Conservation (phyloP, 2,329 filamentous ascomycete genomes). For the Amphichorda felina region DNA sequence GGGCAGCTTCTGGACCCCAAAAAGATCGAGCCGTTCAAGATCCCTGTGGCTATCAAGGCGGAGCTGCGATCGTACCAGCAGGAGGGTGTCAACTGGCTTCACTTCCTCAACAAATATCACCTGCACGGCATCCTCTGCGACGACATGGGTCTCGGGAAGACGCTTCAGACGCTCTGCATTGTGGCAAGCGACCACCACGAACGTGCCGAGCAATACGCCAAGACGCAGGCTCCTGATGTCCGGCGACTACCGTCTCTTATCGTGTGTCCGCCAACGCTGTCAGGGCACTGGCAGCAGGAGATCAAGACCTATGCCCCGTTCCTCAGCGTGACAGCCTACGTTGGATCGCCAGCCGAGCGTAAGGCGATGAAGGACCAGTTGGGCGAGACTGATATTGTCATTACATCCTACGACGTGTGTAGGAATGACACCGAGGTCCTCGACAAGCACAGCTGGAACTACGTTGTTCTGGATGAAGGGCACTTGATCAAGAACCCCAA, state of each 20-base stretch:
- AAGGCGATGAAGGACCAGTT: conserved; percentile 58
- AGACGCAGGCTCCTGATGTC: conserved; percentile 66
- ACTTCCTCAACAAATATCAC: conserved; percentile 96
- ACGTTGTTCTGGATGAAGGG: conserved; percentile 91
- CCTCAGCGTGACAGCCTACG: conserved; percentile 78
- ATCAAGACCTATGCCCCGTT: conserved; percentile 94
- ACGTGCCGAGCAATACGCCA: conserved; percentile 79
- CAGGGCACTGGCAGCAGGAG: conserved; percentile 97
- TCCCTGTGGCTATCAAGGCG: conserved; percentile 94
- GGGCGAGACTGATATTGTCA: conserved; percentile 75
- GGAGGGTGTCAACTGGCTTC: conserved; percentile 96
- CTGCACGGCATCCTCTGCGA: conserved; percentile 97
- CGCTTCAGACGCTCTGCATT: conserved; percentile 92
- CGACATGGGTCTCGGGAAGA: conserved; percentile 98
- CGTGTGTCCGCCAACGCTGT: conserved; percentile 89
- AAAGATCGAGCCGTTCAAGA: conserved; percentile 88
- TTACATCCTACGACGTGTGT: conserved; percentile 97
- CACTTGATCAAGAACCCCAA: conserved; percentile 98
- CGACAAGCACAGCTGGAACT: conserved; percentile 83
- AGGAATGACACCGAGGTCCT: conserved; percentile 88
- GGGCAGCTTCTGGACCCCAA: conserved; percentile 91
- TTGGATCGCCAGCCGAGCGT: conserved; percentile 76
- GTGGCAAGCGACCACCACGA: conserved; percentile 95
- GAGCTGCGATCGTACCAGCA: conserved; percentile 95
- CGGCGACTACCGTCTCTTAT: conserved; percentile 82